Conservation (phyloP, 169 alveolate genomes). For the Babesia sp. region DNA sequence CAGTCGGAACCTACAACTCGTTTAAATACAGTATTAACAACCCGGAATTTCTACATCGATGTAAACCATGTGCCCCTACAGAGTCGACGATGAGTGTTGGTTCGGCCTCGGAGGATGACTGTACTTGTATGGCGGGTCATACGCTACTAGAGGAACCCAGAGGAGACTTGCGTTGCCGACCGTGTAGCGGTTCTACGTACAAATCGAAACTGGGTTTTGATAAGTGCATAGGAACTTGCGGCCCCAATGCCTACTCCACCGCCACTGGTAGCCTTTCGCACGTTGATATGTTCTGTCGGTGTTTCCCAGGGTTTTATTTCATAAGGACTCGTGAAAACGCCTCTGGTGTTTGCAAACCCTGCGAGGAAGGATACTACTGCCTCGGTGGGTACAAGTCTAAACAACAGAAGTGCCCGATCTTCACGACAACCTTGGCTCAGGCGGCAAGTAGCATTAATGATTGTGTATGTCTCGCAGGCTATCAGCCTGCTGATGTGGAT, state of each 20-base stretch:
- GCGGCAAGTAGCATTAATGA: slow-evolving; percentile 60
- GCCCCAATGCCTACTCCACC: slow-evolving; percentile 42
- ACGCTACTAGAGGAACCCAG: slow-evolving; percentile 5
- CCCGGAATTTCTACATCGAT: slow-evolving; percentile 27
- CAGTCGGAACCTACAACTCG: slow-evolving; percentile 72
- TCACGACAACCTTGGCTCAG: slow-evolving; percentile 62
- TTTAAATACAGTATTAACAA: background rate
- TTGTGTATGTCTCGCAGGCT: slow-evolving; percentile 75
- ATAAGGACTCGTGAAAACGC: background rate
- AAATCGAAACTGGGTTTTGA: slow-evolving; percentile 61
- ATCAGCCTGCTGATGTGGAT: slow-evolving; percentile 43
- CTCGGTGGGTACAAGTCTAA: slow-evolving; percentile 70
- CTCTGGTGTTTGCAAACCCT: slow-evolving; percentile 46
- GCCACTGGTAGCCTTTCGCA: slow-evolving; percentile 50
- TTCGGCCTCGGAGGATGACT: slow-evolving; percentile 67
- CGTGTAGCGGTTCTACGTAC: slow-evolving; percentile 67
- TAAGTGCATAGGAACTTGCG: slow-evolving; percentile 67
- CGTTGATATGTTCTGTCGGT: slow-evolving; percentile 56
- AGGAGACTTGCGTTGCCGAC: slow-evolving; percentile 47
- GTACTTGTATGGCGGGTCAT: slow-evolving; percentile 76
- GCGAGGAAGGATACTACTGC: slow-evolving; percentile 73
- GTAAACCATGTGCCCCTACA: slow-evolving; percentile 58
- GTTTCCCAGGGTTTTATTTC: slow-evolving; percentile 56
- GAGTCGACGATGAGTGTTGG: slow-evolving; percentile 68
- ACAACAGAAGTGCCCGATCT: slow-evolving; percentile 67